Conservation (phyloP, 352 stramenopile species). For the Halophytophthora batemanensis region DNA sequence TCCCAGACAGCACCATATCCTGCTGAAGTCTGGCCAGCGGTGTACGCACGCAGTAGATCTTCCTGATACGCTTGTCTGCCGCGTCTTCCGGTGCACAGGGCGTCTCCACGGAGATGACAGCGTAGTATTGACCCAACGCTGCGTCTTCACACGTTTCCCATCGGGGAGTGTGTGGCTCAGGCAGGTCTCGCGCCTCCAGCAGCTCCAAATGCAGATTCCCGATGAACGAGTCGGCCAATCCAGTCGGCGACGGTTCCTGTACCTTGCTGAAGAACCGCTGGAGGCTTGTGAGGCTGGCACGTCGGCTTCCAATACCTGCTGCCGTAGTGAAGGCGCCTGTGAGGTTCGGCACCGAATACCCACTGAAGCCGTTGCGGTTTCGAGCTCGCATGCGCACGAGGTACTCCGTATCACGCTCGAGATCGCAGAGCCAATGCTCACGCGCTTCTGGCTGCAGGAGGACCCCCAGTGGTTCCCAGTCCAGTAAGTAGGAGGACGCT, state of each 20-base stretch:
- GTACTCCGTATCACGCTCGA: slow-evolving; percentile 58
- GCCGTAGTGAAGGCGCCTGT: slow-evolving; percentile 45
- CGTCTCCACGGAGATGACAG: slow-evolving; percentile 25
- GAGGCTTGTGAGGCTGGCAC: slow-evolving; percentile 17
- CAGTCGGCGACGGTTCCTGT: slow-evolving; percentile 18
- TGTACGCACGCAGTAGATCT: slow-evolving; percentile 46
- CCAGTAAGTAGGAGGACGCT: slow-evolving; percentile 34
- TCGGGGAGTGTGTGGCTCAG: not conserved
- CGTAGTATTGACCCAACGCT: slow-evolving; percentile 16
- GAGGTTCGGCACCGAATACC: slow-evolving; percentile 47
- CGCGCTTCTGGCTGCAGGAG: slow-evolving; percentile 41
- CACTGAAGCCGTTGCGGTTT: slow-evolving; percentile 62
- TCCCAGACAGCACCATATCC: slow-evolving; percentile 44
- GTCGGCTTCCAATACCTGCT: slow-evolving; percentile 10
- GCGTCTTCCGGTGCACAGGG: slow-evolving; percentile 16
- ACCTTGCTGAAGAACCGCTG: slow-evolving; percentile 26
- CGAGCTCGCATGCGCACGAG: slow-evolving; percentile 51
- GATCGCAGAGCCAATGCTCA: slow-evolving; percentile 56
- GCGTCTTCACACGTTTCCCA: not conserved
- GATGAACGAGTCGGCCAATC: slow-evolving; percentile 41
- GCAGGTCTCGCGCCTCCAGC: slow-evolving; percentile 39
- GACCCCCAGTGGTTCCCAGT: slow-evolving; percentile 48
- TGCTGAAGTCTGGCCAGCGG: slow-evolving; percentile 42
- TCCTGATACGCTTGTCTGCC: slow-evolving; percentile 6
- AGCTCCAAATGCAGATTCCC: slow-evolving; percentile 59